Percentiles rank a stretch among this genome's conserved stretches.
Evolutionary conservation across 2,329 filamentous ascomycete genomes (phyloP).

Genomic region (Gremmenia infestans): DNA sequence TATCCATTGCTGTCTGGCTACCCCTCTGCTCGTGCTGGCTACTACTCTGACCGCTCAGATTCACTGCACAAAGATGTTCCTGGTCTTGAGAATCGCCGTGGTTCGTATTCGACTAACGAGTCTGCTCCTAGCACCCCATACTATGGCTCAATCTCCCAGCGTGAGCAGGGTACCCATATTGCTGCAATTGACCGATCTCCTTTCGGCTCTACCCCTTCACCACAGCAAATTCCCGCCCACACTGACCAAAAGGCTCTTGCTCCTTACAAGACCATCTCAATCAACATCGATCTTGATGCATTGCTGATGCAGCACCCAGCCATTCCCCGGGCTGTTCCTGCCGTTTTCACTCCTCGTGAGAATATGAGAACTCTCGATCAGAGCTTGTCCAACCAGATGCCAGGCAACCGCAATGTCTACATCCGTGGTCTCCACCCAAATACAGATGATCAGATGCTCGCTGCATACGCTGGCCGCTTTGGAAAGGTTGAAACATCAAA

Average conservation of each 20-base stretch:
- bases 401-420: constrained; percentile 95
- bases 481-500: constrained; percentile 95
- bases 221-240: constrained; percentile 50
- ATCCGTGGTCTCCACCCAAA: constrained; percentile 93
- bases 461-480: constrained; percentile 79
- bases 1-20: constrained; percentile 29
- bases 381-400: constrained; percentile 84
- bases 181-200: constrained; percentile 55
- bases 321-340: constrained; percentile 84
- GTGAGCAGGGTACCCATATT: constrained; percentile 56
- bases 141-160: constrained; percentile 53
- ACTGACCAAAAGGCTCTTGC: constrained; percentile 29
- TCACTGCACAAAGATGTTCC: constrained; percentile 45
- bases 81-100: constrained; percentile 59
- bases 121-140: constrained; percentile 62
- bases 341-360: constrained; percentile 78
- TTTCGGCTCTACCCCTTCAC: constrained; percentile 62
- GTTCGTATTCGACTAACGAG: constrained; percentile 64
- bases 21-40: constrained; percentile 25
- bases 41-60: constrained; percentile 29
- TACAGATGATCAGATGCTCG: constrained; percentile 86
- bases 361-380: constrained; percentile 88
- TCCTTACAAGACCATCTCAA: constrained; percentile 30
- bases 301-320: constrained; percentile 71
- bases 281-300: constrained; percentile 48